A percentile compares a stretch with the other conserved stretches of the same genome.
Conservation (phyloP, 345 rosid genomes). For the Eucalyptus coolabah region DNA sequence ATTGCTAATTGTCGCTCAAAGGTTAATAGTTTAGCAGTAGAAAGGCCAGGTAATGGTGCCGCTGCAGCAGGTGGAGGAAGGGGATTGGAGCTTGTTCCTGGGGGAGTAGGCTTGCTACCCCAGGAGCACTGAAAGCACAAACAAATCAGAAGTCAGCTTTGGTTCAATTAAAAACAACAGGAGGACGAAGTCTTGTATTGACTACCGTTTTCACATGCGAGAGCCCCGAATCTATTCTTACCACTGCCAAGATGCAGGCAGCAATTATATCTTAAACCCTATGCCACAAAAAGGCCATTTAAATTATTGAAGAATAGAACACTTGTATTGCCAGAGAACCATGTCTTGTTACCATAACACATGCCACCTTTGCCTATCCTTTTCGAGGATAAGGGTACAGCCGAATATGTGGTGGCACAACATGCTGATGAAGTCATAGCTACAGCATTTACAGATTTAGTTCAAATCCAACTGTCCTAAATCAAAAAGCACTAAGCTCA, state of each 20-base stretch:
- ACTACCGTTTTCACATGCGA: not conserved
- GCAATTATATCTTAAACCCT: not conserved
- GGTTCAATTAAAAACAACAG: not conserved
- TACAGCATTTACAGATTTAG: not conserved
- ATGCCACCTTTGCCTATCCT: not conserved
- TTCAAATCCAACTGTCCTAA: not conserved
- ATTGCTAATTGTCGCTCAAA: slow-evolving; percentile 70
- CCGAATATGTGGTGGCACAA: not conserved
- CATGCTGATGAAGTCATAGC: not conserved
- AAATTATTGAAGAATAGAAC: not conserved
- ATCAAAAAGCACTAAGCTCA: not conserved
- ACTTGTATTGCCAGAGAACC: not conserved
- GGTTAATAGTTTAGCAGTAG: slow-evolving; percentile 27
- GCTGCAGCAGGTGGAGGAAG: no score
- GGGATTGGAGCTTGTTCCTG: no score
- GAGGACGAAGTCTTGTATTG: not conserved
- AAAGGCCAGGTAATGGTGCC: no score
- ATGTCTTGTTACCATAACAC: not conserved
- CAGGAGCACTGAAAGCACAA: no score
- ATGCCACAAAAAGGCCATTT: not conserved
- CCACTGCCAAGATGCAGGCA: not conserved
- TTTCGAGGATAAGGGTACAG: not conserved
- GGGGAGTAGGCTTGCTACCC: no score
- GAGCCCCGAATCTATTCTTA: not conserved
- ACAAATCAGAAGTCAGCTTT: no score